Evolutionary conservation across 352 stramenopile genomes (phyloP).

Genomic region (Phytopythium mirpurense): DNA sequence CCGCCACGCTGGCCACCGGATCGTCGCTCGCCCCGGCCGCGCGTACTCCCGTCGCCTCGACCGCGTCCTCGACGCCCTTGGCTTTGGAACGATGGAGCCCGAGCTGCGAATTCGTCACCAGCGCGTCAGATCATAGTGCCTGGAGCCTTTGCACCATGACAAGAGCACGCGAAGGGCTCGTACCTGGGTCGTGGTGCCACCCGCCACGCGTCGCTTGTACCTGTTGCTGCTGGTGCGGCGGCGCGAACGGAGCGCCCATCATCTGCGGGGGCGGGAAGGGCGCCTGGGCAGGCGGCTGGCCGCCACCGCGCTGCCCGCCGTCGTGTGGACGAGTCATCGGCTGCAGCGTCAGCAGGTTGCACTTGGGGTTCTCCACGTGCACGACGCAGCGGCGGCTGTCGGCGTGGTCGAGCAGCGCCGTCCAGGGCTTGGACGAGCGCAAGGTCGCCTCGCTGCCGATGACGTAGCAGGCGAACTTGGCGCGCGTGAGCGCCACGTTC

Average conservation of each 20-base stretch:
- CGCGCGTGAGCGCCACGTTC: constrained; percentile 85
- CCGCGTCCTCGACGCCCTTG: constrained; percentile 13
- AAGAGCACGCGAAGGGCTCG: not conserved
- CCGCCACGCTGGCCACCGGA: constrained; percentile 19
- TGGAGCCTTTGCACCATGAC: not conserved
- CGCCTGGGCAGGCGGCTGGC: not conserved
- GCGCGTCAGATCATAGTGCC: not conserved
- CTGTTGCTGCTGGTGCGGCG: not conserved
- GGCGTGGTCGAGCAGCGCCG: constrained; percentile 66
- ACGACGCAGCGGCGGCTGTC: constrained; percentile 67
- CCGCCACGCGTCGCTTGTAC: not conserved
- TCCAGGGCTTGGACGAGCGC: constrained; percentile 82
- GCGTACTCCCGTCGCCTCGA: constrained; percentile 20
- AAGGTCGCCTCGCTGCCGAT: constrained; percentile 80
- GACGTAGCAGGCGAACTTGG: constrained; percentile 87
- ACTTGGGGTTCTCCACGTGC: constrained; percentile 73
- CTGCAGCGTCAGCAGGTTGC: constrained; percentile 67
- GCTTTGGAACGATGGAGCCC: constrained; percentile 3
- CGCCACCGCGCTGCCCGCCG: constrained; percentile 3
- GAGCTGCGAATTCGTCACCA: not conserved
- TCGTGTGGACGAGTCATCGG: constrained; percentile 41
- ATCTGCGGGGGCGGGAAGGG: not conserved
- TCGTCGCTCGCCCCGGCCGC: constrained; percentile 17
- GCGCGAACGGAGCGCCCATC: not conserved
- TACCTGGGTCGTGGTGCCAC: constrained; percentile 1